Conservation (phyloP, 1,284 basidiomycete species). For the Sporisorium reilianum region DNA sequence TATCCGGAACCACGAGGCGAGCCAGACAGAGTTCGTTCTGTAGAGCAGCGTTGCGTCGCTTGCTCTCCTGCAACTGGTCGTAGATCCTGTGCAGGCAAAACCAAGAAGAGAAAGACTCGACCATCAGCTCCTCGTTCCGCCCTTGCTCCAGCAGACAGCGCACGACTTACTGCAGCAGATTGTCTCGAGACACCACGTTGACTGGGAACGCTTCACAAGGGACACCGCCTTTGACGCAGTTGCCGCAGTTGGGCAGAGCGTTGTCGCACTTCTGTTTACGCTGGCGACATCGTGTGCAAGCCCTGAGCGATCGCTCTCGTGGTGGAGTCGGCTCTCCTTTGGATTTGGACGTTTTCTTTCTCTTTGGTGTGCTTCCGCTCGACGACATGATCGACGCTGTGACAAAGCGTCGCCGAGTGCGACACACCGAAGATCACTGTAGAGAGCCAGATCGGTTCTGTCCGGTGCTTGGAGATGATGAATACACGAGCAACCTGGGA, state of each 20-base stretch:
- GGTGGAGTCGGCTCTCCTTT: not conserved
- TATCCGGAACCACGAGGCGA: conserved; percentile 21
- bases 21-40: conserved; percentile 23
- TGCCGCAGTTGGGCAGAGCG: conserved; percentile 38
- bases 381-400: conserved; percentile 8
- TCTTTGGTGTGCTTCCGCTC: conserved; percentile 3
- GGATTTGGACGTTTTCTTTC: not conserved
- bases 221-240: conserved; percentile 43
- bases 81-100: conserved; percentile 13
- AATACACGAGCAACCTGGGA: not conserved
- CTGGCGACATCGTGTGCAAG: conserved; percentile 45
- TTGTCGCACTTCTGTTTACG: conserved; percentile 53
- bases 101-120: not conserved
- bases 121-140: not conserved
- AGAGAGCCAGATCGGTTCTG: not conserved
- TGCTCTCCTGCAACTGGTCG: conserved; percentile 28
- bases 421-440: not conserved
- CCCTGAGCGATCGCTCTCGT: conserved; percentile 37
- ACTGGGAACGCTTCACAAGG: conserved; percentile 33
- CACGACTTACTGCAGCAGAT: conserved; percentile 39
- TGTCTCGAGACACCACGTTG: conserved; percentile 31
- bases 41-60: conserved; percentile 22
- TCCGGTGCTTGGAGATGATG: not conserved
- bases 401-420: not conserved
- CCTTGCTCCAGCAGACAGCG: not conserved